phyloP scores from a whole-genome alignment of 306 rosid species.

The Sechiopsis laciniata region DNA sequence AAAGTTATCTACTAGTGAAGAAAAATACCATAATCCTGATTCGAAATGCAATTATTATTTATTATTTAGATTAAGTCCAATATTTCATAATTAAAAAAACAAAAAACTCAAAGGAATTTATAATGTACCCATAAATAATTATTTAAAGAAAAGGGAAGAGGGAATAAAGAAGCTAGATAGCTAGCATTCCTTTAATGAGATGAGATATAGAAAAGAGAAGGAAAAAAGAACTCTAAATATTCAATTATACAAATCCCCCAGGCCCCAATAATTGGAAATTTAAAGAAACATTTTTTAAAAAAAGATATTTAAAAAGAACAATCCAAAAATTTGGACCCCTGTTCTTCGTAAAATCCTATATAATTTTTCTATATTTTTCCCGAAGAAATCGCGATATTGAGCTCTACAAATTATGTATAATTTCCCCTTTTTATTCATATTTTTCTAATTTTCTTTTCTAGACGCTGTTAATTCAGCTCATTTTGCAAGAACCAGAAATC shows the following conservation, averaged over 20 bases:
- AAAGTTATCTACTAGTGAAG: no score
- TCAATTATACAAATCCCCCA: constrained; percentile 27
- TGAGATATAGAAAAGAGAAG: no score
- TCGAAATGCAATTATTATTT: no score
- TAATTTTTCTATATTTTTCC: background rate
- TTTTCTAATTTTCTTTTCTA: constrained; percentile 14
- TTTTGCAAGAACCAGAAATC: constrained; percentile 56
- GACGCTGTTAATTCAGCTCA: constrained; percentile 38
- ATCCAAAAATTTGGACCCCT: constrained; percentile 26
- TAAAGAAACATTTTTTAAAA: background rate
- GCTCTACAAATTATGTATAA: constrained; percentile 12
- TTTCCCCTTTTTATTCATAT: background rate
- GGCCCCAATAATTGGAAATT: constrained; percentile 21
- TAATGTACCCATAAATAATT: background rate
- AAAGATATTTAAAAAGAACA: constrained; percentile 10
- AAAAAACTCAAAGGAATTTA: background rate
- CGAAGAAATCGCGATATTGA: background rate
- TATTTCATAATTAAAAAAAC: no score
- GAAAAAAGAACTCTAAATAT: constrained; percentile 23
- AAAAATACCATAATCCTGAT: no score
- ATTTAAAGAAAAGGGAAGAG: background rate
- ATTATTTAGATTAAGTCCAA: background rate
- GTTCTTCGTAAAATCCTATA: constrained; percentile 31
- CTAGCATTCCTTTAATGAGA: background rate
- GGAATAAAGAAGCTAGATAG: constrained; percentile 7